Evolutionary conservation across 371 early-diverging fungal species (phyloP).

Genomic region (Mortierella sp.): DNA sequence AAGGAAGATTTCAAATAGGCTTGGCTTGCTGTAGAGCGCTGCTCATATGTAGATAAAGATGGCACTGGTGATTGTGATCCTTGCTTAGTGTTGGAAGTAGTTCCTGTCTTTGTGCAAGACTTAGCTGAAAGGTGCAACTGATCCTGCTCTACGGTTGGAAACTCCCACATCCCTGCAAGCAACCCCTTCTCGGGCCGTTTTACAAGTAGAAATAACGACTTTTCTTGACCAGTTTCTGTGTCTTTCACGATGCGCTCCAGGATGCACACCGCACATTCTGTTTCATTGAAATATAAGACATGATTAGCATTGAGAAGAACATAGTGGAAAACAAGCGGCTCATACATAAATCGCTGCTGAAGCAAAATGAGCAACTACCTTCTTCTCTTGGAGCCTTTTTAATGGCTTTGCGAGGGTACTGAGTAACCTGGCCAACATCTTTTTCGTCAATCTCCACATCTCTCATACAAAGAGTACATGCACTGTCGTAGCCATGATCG

Average conservation of each 20-base stretch:
- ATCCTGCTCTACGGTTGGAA: slow-evolving; percentile 67
- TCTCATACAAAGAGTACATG: slow-evolving; percentile 38
- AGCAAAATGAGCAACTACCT: slow-evolving; percentile 52
- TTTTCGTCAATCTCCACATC: slow-evolving; percentile 23
- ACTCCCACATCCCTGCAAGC: slow-evolving; percentile 87
- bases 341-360: too few relatives aligned
- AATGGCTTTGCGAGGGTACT: slow-evolving; percentile 71
- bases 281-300: not conserved
- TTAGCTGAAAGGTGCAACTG: slow-evolving; percentile 7
- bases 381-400: slow-evolving; percentile 75
- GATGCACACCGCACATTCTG: slow-evolving; percentile 72
- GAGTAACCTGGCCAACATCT: slow-evolving; percentile 47
- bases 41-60: slow-evolving; percentile 52
- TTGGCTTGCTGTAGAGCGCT: slow-evolving; percentile 50
- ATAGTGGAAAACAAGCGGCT: not conserved
- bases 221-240: slow-evolving; percentile 1
- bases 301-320: not conserved
- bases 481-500: slow-evolving; percentile 2
- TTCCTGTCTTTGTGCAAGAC: too few relatives aligned
- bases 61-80: not conserved
- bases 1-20: slow-evolving; percentile 51
- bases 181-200: slow-evolving; percentile 72
- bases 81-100: too few relatives aligned
- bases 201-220: slow-evolving; percentile 63
- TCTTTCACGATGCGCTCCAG: slow-evolving; percentile 53